Evolutionary conservation across 2,329 filamentous ascomycete genomes (phyloP).

Genomic region (Lithohypha guttulata): DNA sequence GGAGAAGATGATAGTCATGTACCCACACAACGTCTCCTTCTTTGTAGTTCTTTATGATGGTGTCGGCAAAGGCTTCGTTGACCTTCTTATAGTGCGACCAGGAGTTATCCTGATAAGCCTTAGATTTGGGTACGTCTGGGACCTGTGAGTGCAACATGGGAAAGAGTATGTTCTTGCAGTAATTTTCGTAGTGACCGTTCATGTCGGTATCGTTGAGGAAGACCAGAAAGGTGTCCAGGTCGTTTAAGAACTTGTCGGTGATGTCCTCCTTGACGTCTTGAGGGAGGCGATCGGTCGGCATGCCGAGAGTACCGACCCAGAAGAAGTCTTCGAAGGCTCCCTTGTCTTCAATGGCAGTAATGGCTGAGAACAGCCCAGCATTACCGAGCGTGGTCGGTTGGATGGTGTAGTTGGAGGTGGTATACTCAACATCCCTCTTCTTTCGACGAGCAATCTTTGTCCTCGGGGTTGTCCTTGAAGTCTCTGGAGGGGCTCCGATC

Average conservation of each 20-base stretch:
- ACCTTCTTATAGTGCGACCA: conserved; percentile 90
- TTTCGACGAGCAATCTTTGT: conserved; percentile 33
- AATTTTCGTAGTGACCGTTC: conserved; percentile 88
- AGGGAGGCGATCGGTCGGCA: conserved; percentile 79
- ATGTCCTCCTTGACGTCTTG: conserved; percentile 71
- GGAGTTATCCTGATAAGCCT: conserved; percentile 93
- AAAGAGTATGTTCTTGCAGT: conserved; percentile 96
- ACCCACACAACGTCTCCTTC: conserved; percentile 87
- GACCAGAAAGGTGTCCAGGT: conserved; percentile 73
- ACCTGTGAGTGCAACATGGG: conserved; percentile 98
- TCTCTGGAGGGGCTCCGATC: conserved; percentile 7
- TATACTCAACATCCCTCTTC: conserved; percentile 55
- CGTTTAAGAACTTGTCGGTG: conserved; percentile 65
- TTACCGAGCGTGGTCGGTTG: conserved; percentile 84
- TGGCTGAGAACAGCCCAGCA: conserved; percentile 79
- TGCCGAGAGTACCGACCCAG: conserved; percentile 89
- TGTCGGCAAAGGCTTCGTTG: conserved; percentile 87
- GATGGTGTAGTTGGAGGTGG: conserved; percentile 70
- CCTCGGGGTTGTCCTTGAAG: conserved; percentile 20
- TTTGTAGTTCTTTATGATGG: conserved; percentile 86
- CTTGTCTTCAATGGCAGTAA: conserved; percentile 63
- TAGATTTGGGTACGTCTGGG: conserved; percentile 94
- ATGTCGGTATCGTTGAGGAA: conserved; percentile 86
- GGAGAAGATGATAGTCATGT: conserved; percentile 85
- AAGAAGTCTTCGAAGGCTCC: conserved; percentile 62